Evolutionary conservation across 2,329 filamentous ascomycete genomes (phyloP).

Genomic region (Colletotrichum australisinense): DNA sequence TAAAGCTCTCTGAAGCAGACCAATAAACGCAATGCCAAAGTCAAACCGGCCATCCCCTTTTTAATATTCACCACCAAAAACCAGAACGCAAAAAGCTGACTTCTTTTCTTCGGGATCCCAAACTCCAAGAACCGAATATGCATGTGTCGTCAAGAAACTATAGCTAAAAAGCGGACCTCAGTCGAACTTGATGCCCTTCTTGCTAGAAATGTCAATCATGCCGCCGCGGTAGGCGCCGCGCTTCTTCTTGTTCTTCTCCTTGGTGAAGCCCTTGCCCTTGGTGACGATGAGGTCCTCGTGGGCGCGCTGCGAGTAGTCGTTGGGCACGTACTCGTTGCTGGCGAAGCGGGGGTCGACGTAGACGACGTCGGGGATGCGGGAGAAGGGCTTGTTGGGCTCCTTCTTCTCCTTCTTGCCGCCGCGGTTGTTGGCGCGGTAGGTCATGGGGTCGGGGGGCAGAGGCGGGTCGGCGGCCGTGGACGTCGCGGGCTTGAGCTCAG

Average conservation of each 20-base stretch:
- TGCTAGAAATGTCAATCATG: conserved; percentile 82
- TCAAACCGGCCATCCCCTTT: background rate
- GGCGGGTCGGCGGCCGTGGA: conserved; percentile 54
- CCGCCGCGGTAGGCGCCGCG: conserved; percentile 91
- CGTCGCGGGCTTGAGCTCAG: conserved; percentile 51
- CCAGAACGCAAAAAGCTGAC: background rate
- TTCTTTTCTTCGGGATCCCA: background rate
- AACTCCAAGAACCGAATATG: conserved; percentile 22
- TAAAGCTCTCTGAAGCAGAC: background rate
- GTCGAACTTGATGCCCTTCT: conserved; percentile 94
- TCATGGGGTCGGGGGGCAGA: conserved; percentile 62
- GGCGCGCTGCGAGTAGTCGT: conserved; percentile 90
- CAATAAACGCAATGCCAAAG: conserved; percentile 6
- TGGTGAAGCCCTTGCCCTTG: conserved; percentile 96
- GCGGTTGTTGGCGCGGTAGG: conserved; percentile 51
- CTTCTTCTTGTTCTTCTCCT: conserved; percentile 99
- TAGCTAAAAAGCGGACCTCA: conserved; percentile 54
- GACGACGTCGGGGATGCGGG: conserved; percentile 77
- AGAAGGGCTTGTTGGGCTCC: conserved; percentile 76
- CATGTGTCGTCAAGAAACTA: background rate
- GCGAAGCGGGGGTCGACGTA: conserved; percentile 75
- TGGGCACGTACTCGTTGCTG: conserved; percentile 84
- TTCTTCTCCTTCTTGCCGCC: conserved; percentile 59
- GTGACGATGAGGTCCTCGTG: conserved; percentile 91
- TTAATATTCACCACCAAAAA: background rate